These are phyloP conservation scores for Aspergillus ustus DNA, from an alignment of 2,329 filamentous ascomycete genomes.

Conservation along the genomic window DNA sequence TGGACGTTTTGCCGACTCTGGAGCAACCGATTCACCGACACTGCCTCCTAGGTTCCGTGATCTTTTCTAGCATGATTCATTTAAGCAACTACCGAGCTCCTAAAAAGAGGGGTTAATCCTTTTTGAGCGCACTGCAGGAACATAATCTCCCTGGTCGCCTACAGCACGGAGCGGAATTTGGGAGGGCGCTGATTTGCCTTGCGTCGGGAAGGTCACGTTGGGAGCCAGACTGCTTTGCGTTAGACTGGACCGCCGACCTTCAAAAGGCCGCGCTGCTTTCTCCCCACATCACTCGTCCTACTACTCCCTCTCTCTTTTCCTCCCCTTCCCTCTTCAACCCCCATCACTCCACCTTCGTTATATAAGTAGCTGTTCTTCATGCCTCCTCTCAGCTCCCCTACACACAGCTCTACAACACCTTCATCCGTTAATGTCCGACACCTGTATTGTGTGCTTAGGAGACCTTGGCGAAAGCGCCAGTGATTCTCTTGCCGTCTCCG, in stretches of 20 bases:
- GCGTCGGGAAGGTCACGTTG: conserved; percentile 40
- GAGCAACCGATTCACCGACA: background rate
- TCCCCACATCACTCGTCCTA: conserved; percentile 37
- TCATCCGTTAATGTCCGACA: conserved; percentile 62
- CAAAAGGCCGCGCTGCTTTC: conserved; percentile 44
- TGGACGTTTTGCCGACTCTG: background rate
- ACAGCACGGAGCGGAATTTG: conserved; percentile 13
- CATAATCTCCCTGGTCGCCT: conserved; percentile 10
- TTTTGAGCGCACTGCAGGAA: conserved; percentile 13
- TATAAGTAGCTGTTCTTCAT: conserved; percentile 42
- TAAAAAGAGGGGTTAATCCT: conserved; percentile 8
- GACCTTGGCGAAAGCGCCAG: conserved; percentile 65
- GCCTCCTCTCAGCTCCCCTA: conserved; percentile 38
- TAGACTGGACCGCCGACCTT: conserved; percentile 43
- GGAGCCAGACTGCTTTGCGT: conserved; percentile 41
- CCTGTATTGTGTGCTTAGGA: conserved; percentile 73
- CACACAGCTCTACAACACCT: conserved; percentile 33
- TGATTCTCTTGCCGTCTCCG: conserved; percentile 52
- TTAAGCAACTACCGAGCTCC: background rate
- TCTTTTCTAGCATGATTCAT: background rate
- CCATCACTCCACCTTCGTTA: conserved; percentile 23
- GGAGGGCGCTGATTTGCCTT: conserved; percentile 23
- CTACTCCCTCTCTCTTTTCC: conserved; percentile 25
- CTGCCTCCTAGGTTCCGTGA: background rate
- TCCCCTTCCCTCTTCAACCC: conserved; percentile 30